Evolutionary conservation across 1,284 basidiomycete species (phyloP), one percentile per base, ranked within the genome.

Genomic region (Phellopilus nigrolimitatus): DNA sequence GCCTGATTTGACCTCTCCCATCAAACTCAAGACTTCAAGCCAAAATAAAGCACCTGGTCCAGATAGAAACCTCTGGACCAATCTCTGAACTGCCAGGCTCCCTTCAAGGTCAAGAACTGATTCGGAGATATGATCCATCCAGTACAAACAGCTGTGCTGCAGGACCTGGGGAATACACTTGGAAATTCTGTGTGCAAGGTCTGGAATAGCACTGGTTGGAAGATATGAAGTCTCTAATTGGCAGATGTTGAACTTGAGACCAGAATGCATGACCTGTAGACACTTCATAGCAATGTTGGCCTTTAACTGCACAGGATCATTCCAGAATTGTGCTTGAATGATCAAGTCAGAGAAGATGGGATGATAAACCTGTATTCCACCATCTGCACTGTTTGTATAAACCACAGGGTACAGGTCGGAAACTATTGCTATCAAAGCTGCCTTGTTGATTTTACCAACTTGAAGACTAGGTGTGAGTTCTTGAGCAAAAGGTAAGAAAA

Each of bases 171-270:
- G 34, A 17, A 66, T 63, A n/a, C n/a, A 38, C 7, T 41, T 27
- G 17, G 51, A 24, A 27, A 64, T 46, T 19, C 50, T 47, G 13
- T 40, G 25, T 1, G 42, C 19, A 15, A 64, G 54, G 30, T 62
- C 55, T 4, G 34, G 7, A 4, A 64, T 34, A 28, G 63, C 52
- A 21, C 19, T 19, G 39, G 66, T 66, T 8, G 25, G 36, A 12
- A 57, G 15, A 49, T 63, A 57, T 1, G 66, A 67, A 15, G 62
- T 55, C 10, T 59, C 51, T 8, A 68, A 39, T 6, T 57, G 5
- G 49, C 64, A 67, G 10, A 68, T 67, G 49, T 68, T 68, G 59
- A 68, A 68, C 40, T 46, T 36, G 7, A 68, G 62, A 4, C 51
- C 42, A 3, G 47, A 21, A 15, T 50, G 49, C 60, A 67, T 57